These are phyloP conservation scores for Saturnispora halmiae DNA, from an alignment of 805 yeast genomes.

Conservation along the genomic window DNA sequence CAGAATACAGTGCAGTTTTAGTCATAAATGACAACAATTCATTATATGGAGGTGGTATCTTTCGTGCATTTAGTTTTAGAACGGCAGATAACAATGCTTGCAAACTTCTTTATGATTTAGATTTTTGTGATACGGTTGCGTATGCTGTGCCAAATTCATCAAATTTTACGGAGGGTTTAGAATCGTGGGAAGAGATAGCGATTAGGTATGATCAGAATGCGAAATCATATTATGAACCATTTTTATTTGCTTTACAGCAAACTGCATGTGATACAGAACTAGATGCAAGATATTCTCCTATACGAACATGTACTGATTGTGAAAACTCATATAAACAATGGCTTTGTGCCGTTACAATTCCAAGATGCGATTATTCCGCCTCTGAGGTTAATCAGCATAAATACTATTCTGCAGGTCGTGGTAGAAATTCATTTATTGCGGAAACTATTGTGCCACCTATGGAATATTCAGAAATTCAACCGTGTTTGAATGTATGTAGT, in stretches of 20 bases:
- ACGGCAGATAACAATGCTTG: slow-evolving; percentile 52
- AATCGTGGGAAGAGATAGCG: slow-evolving; percentile 30
- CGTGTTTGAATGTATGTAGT: slow-evolving; percentile 77
- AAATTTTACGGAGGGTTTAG: slow-evolving; percentile 21
- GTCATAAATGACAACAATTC: slow-evolving; percentile 36
- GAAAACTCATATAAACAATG: slow-evolving; percentile 63
- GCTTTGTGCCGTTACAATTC: slow-evolving; percentile 85
- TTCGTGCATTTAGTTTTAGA: slow-evolving; percentile 45
- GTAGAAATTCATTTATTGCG: slow-evolving; percentile 56
- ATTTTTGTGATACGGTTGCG: slow-evolving; percentile 74
- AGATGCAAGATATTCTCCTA: slow-evolving; percentile 64
- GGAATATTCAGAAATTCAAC: slow-evolving; percentile 69
- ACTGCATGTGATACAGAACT: slow-evolving; percentile 62
- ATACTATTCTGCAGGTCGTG: slow-evolving; percentile 37
- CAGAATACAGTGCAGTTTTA: slow-evolving; percentile 57
- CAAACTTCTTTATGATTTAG: slow-evolving; percentile 61
- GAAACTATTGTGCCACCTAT: slow-evolving; percentile 42
- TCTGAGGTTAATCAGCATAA: slow-evolving; percentile 35
- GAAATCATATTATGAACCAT: slow-evolving; percentile 45
- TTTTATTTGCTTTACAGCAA: slow-evolving; percentile 67
- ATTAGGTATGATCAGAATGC: slow-evolving; percentile 60
- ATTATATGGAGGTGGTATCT: slow-evolving; percentile 55
- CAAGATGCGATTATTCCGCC: slow-evolving; percentile 58
- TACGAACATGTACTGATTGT: slow-evolving; percentile 68
- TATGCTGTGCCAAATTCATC: slow-evolving; percentile 66